Base-by-base conservation (phyloP, 2,329 filamentous ascomycete species). In the Xylaria sp. region DNA sequence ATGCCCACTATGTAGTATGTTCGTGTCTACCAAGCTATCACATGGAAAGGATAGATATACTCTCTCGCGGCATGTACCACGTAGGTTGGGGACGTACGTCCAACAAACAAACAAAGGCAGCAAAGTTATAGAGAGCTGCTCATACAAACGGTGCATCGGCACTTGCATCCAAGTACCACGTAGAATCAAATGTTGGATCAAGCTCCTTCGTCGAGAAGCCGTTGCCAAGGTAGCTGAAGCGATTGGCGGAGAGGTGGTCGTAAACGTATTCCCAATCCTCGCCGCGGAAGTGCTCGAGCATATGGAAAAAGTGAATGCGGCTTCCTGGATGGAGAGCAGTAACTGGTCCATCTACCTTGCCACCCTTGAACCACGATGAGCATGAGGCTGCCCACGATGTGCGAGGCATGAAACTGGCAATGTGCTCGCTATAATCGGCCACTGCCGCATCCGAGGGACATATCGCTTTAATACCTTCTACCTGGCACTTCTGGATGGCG, bases 191-290 rank as follows among this genome's bases (percentile, higher is more conserved):
- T 2, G 53, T 55, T 1, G 73, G 73, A 38, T 77, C 77, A 9
- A 79, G 61, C 74, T 85, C 82, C 67, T 75, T 77, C 4, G 73
- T 74, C 23, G 83, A 83, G 67, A 84, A 84, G 0, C 83, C 83
- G 51, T 85, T 85, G 8, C 83, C 83, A 8, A 85, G 73, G 61
- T 83, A 85, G n/a, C 67, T 72, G 66, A 84, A 85, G 33, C 82
- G 73, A 65, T 84, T 84, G 59, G 66, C 65, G n/a, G 65, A 66
- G 8, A 59, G 64, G 63, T 64, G 71, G 28, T 79, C 75, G 43
- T 82, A 81, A 21, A 80, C 75, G 66, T 83, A 85, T 47, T 85
- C 82, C 76, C 79, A 86, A 67, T 86, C 81, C 70, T 85, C 83
- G 17, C 79, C 80, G 40, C 83, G 74, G 62, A 85, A 79, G 7